Base-by-base conservation (phyloP, 2,329 filamentous ascomycete species). In the Paecilomyces sp. region DNA sequence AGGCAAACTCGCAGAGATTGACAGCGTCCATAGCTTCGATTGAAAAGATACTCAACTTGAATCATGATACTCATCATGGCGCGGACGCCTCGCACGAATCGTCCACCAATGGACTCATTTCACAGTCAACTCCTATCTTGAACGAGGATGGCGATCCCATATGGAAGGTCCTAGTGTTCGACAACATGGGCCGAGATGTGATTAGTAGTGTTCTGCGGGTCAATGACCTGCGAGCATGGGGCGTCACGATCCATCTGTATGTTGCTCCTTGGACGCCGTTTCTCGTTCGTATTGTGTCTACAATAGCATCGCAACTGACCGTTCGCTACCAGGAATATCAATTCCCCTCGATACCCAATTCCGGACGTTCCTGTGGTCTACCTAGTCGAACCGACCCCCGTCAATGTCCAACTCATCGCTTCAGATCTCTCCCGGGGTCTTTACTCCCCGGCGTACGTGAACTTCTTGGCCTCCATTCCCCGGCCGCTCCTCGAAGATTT, bases 101-200 rank as follows among this genome's bases (percentile, higher is more conserved):
- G 47, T 80, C 84, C 59, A 70, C 76, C 33, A 88, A 87, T 69
- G 87, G 86, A 56, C 76, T 88, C 9, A 79, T 88, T 58, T 82
- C 88, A 58, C 85, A 88, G 24, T 84, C 88, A 41, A 87, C 88
- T n/a, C 88, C 91, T 15, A 89, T 97, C 57, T 80, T 96, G 62
- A 92, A 92, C 66, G 83, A 90, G 54, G 88, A 95, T 67, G 92
- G 92, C 63, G 91, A 96, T 69, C 92, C 93, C 0, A 92, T 97
- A 78, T 97, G 93, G 93, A 97, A 97, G 76, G 90, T 97, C 6
- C 81, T 99, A 57, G 91, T 99, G 9, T 97, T 99, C 72, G 95
- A 99, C 76, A 89, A 93, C 67, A 78, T 88, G 67, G 94, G 93
- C 55, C 85, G 92, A 73, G 92, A 97, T 83, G 90, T 99, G 61